Evolutionary conservation across 176 grass and related monocot species (phyloP).

Genomic region (Oryza meridionalis): DNA sequence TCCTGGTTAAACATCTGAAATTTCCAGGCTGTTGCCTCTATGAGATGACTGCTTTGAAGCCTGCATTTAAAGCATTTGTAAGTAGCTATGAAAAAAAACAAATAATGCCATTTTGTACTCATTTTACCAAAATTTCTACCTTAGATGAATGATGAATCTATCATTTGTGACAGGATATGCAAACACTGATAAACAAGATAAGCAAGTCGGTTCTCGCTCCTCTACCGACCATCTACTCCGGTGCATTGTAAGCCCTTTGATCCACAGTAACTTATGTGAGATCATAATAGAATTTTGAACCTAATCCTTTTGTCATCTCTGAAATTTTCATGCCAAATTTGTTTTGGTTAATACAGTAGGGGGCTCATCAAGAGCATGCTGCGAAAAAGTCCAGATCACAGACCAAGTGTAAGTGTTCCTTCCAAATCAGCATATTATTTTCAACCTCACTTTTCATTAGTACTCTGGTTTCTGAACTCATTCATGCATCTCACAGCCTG

Average conservation of each 20-base stretch:
- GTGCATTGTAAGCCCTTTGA: conserved; percentile 74
- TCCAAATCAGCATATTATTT: neutral
- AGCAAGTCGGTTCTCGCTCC: conserved; percentile 79
- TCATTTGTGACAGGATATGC: conserved; percentile 71
- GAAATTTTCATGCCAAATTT: conserved; percentile 22
- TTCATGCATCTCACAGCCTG: neutral
- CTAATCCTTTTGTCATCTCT: neutral
- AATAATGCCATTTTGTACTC: neutral
- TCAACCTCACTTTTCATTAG: neutral
- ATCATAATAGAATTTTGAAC: neutral
- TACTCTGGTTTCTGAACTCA: too few relatives aligned
- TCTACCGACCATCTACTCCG: conserved; percentile 81
- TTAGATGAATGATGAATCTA: conserved; percentile 3
- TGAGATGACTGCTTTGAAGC: conserved; percentile 91
- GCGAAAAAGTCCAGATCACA: conserved; percentile 85
- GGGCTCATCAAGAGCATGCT: conserved; percentile 96
- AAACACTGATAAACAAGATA: conserved; percentile 95
- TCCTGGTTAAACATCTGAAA: conserved; percentile 39
- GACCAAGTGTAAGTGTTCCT: conserved; percentile 78
- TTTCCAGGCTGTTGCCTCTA: conserved; percentile 82
- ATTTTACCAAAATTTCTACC: neutral
- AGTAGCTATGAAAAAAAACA: conserved; percentile 44
- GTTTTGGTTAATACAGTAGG: conserved; percentile 54
- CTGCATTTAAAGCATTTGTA: conserved; percentile 96
- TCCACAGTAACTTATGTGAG: conserved; percentile 1